Evolutionary conservation across 345 rosid species (phyloP).

Genomic region (Psidium friedrichsthalianum): DNA sequence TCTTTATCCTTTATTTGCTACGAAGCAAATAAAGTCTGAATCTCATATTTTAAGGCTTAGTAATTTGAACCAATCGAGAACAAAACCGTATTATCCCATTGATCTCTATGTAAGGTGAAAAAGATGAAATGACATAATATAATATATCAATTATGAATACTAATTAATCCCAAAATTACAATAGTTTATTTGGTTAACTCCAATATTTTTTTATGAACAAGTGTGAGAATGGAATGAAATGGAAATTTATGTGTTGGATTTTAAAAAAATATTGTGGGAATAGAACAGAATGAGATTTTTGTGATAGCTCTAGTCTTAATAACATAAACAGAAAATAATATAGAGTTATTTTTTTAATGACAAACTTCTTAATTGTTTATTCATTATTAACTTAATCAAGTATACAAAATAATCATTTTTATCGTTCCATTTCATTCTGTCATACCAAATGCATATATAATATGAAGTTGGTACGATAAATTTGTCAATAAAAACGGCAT

Average conservation of each 20-base stretch:
- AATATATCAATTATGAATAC: not conserved
- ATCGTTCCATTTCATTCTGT: not conserved
- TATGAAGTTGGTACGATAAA: not conserved
- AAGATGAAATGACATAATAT: not conserved
- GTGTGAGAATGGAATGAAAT: not conserved
- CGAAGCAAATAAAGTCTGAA: no score
- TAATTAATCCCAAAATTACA: not conserved
- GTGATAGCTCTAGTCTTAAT: not conserved
- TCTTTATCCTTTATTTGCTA: no score
- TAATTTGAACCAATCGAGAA: not conserved
- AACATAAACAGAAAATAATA: not conserved
- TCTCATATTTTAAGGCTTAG: no score
- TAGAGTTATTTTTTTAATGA: not conserved
- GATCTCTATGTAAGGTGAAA: not conserved
- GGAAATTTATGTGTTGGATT: not conserved
- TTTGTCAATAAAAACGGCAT: not conserved
- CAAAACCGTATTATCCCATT: not conserved
- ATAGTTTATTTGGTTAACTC: not conserved
- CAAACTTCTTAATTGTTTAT: no score
- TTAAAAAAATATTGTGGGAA: not conserved
- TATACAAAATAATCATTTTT: not conserved
- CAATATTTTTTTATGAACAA: not conserved
- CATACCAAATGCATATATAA: fast-evolving
- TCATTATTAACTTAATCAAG: not conserved
- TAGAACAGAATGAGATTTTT: fast-evolving